Evolutionary conservation across 2,329 filamentous ascomycete species (phyloP).

Genomic region (Aspergillus neoniger): DNA sequence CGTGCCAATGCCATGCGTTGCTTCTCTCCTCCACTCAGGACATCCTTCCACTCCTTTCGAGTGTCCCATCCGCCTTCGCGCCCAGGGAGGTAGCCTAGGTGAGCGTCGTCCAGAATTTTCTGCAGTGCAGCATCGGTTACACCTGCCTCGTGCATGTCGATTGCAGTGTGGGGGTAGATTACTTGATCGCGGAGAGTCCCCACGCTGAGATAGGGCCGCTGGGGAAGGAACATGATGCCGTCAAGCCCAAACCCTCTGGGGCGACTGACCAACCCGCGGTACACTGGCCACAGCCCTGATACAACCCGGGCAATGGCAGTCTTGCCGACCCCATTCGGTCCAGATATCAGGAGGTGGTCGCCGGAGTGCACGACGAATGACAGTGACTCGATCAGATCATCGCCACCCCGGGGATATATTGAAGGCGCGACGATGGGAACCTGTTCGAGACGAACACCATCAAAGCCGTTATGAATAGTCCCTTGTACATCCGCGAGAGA

Average conservation of each 20-base stretch:
- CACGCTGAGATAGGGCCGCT: conserved; percentile 86
- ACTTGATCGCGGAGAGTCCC: conserved; percentile 95
- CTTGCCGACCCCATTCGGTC: conserved; percentile 93
- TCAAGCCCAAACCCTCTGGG: conserved; percentile 79
- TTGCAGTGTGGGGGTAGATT: conserved; percentile 92
- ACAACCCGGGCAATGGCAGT: conserved; percentile 83
- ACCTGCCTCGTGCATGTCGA: conserved; percentile 85
- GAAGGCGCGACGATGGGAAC: conserved; percentile 89
- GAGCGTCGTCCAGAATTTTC: conserved; percentile 76
- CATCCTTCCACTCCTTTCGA: conserved; percentile 97
- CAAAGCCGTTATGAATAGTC: conserved; percentile 90
- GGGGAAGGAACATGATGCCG: conserved; percentile 97
- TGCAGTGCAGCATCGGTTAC: conserved; percentile 77
- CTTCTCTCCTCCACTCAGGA: conserved; percentile 96
- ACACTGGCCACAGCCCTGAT: conserved; percentile 93
- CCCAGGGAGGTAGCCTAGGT: conserved; percentile 83
- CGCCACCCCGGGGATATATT: conserved; percentile 85
- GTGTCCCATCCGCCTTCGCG: conserved; percentile 97
- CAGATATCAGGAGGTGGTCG: conserved; percentile 92
- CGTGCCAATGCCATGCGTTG: conserved; percentile 91
- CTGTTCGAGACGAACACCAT: conserved; percentile 88
- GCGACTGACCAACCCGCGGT: conserved; percentile 85
- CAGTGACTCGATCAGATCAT: conserved; percentile 84
- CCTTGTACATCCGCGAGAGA: conserved; percentile 90
- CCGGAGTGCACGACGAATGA: conserved; percentile 87